Base-by-base conservation (phyloP, 2,329 filamentous ascomycete genomes). In the Aureobasidium sp. region DNA sequence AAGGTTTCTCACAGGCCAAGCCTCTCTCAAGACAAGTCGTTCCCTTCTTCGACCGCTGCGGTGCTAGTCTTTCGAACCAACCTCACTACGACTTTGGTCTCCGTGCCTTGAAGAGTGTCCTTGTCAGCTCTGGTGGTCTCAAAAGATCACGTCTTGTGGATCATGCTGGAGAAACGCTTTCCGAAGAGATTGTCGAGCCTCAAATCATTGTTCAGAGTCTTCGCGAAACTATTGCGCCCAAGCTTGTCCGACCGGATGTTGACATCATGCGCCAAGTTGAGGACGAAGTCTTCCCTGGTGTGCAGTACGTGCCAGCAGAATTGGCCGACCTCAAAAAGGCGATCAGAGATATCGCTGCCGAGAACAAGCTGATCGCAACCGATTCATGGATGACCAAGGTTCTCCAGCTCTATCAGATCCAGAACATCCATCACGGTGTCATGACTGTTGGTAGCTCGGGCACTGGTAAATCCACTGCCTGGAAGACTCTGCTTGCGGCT, bases 361-460 rank as follows among this genome's bases (percentile, higher is more conserved):
- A 96, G 72, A 87, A 90, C 67, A 88, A 96, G 70, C 84, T 96
- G 15, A 90, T 96, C 9, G 89, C 95, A 68, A 97, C 87, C 63
- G 92, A 97, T 61, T 87, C 87, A 51, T 99, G 95, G 95, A 91
- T 97, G 85, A 94, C 90, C 63, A 99, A 99, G 78, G 87, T 96
- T 37, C 82, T 99, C 9, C 94, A 99, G 74, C 84, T 99, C 2
- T 97, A 96, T 74, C 94, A 99, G 74, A 99, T 99, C 65, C 94
- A 97, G 75, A 89, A 87, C 67, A 91, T 99, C 63, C 94, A 99
- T 71, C 94, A 99, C 69, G 94, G 94, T 87, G 94, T 99, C 31
- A 99, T 99, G 95, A 97, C 99, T 94, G 94, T 99, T 11, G 94
- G 94, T 65, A 91, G 90, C 71, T 97, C 95, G 34, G 94, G 95